A percentile compares a stretch with the other conserved stretches of the same genome.
Evolutionary conservation across 257 asterid species (phyloP).

Genomic region (Solanum megistacrolobum): DNA sequence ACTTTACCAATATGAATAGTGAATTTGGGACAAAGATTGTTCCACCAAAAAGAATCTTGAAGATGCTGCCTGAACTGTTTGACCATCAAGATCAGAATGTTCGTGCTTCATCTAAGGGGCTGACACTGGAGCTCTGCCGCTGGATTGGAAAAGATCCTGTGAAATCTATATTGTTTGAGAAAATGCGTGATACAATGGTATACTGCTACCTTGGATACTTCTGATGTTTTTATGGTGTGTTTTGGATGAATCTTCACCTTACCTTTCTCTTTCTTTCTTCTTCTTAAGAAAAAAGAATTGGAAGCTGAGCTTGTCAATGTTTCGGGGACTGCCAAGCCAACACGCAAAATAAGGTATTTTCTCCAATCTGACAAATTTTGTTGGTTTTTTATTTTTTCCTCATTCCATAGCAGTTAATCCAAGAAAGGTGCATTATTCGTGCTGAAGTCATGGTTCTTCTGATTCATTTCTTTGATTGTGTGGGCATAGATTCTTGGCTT

Average conservation of each 20-base stretch:
- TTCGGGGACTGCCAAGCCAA: constrained; percentile 74
- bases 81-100: constrained; percentile 99
- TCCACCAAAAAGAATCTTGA: constrained; percentile 93
- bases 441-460: neutral
- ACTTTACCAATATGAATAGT: constrained; percentile 39
- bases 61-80: constrained; percentile 99
- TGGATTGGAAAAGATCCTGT: constrained; percentile 99
- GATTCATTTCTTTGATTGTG: neutral
- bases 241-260: neutral
- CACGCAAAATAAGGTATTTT: constrained; percentile 86
- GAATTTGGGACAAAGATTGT: constrained; percentile 92
- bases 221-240: neutral
- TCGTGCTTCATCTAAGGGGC: constrained; percentile 95
- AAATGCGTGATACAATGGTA: constrained; percentile 99
- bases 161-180: constrained; percentile 88
- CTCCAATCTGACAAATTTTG: neutral
- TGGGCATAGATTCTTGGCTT: neutral
- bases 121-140: constrained; percentile 96
- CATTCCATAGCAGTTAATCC: neutral
- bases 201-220: neutral
- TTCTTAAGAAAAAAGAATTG: constrained; percentile 85
- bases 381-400: neutral
- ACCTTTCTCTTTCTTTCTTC: constrained; percentile 10
- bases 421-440: neutral
- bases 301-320: constrained; percentile 95